These are phyloP conservation scores for Quercus wislizeni DNA, from an alignment of 306 rosid species.

Conservation along the genomic window DNA sequence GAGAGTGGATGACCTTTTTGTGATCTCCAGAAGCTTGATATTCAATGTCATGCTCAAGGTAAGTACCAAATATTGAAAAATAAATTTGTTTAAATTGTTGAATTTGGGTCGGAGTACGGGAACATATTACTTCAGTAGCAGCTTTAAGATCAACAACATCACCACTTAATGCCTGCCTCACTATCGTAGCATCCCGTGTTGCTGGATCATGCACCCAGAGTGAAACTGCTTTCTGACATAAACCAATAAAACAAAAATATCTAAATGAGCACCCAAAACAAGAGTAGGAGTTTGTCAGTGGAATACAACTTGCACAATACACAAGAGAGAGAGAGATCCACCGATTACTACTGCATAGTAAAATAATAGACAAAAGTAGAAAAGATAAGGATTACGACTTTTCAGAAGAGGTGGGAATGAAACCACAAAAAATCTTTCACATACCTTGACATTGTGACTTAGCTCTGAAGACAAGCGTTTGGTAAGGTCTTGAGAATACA, in stretches of 20 bases:
- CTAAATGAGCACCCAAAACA: background rate
- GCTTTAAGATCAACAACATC: constrained; percentile 16
- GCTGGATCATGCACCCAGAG: constrained; percentile 48
- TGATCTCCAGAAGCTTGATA: constrained; percentile 27
- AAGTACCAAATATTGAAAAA: constrained; percentile 17
- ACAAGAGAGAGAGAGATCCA: background rate
- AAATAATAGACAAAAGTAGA: background rate
- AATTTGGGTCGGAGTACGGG: constrained; percentile 43
- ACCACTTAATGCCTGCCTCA: constrained; percentile 13
- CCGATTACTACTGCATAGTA: background rate
- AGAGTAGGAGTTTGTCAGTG: background rate
- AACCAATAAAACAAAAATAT: background rate
- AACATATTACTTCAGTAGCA: constrained; percentile 44
- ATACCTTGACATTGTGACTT: constrained; percentile 35
- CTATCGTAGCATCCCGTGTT: constrained; percentile 31
- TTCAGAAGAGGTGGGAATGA: background rate
- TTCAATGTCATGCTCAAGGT: constrained; percentile 31
- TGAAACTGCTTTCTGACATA: constrained; percentile 34
- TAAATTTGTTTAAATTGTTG: constrained; percentile 39
- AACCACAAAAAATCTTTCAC: background rate
- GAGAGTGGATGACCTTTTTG: constrained; percentile 20
- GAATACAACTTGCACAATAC: background rate
- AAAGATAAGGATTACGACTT: background rate
- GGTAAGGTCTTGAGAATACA: constrained; percentile 30
- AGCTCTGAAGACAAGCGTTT: constrained; percentile 42